Base-by-base conservation (phyloP, 331 rosid species). In the Quercus lobata region DNA sequence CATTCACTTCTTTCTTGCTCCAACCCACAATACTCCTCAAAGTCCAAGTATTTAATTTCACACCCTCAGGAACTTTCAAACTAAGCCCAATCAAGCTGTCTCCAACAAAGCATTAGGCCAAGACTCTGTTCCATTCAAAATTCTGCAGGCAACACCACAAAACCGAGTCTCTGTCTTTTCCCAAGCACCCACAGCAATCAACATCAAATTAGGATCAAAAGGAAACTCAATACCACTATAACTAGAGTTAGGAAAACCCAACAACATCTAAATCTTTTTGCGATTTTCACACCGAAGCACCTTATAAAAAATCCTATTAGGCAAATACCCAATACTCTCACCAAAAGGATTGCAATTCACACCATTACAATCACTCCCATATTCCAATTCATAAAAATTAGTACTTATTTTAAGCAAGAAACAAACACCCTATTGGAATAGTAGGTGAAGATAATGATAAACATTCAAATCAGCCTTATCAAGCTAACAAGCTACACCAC, bases 131-230 rank as follows among this genome's bases (percentile, higher is more conserved):
- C 77, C 81, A 78, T 89, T 90, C 91, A 92, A 75, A 65, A 95
- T 85, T 78, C 93, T 86, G 82, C 96, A 92, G 0, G 84, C 98
- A 71, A 84, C 83, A 21, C 82, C 94, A 41, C 96, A 89, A 6
- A 91, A 81, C 58, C 25, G 86, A 44, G 84, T 90, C 81, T 81
- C 88, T 80, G 86, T 86, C 85, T 86, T 91, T 79, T 95, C 90
- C 98, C 97, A 92, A 18, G 54, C 69, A 44, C 94, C 97, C 83
- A 92, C 97, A 49, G 94, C 87, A 77, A 92, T 63, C 72, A 92
- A 77, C 0, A 91, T 90, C 0, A 82, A 63, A 69, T 80, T 85
- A 2, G 95, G 96, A n/a, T 83, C 69, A 76, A 90, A 90, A 0
- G 94, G 89, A 86, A 91, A 84, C 22, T 61, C 19, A 41, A 12